Conservation (phyloP, 75 land plant species). For the Sequoiadendron giganteum region DNA sequence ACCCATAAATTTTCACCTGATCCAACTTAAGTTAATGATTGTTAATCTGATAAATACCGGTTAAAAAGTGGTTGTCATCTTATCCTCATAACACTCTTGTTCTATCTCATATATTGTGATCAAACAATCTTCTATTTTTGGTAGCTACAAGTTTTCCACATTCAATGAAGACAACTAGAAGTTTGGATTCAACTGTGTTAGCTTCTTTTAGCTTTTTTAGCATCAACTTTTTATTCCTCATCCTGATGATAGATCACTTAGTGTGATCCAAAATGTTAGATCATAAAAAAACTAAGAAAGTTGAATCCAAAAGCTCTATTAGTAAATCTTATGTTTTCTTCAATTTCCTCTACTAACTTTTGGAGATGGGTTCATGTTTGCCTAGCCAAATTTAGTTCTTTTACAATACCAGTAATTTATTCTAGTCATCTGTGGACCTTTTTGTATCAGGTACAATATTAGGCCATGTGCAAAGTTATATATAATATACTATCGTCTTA, state of each 20-base stretch:
- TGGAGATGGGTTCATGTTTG: background rate
- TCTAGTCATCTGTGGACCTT: background rate
- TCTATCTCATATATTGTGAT: background rate
- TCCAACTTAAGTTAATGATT: background rate
- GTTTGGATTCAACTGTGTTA: too few species aligned
- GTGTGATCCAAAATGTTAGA: too few species aligned
- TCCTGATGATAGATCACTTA: too few species aligned
- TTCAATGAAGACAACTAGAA: too few species aligned
- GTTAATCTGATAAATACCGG: too few species aligned
- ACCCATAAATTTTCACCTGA: background rate
- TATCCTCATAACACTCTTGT: background rate
- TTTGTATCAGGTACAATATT: background rate
- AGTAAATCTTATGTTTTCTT: too few species aligned
- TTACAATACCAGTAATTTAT: background rate
- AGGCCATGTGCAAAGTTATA: background rate
- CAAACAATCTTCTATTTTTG: background rate
- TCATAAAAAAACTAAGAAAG: too few species aligned
- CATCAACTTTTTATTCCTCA: too few species aligned
- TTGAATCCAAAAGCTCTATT: too few species aligned
- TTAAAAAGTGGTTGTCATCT: background rate
- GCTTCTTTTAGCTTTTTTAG: too few species aligned
- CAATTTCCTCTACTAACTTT: background rate
- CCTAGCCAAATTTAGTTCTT: background rate
- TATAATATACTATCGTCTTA: background rate
- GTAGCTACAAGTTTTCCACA: too few species aligned